Evolutionary conservation across 2,329 filamentous ascomycete genomes (phyloP), one percentile per base, ranked within the genome.

Genomic region (Cladophialophora chaetospira): DNA sequence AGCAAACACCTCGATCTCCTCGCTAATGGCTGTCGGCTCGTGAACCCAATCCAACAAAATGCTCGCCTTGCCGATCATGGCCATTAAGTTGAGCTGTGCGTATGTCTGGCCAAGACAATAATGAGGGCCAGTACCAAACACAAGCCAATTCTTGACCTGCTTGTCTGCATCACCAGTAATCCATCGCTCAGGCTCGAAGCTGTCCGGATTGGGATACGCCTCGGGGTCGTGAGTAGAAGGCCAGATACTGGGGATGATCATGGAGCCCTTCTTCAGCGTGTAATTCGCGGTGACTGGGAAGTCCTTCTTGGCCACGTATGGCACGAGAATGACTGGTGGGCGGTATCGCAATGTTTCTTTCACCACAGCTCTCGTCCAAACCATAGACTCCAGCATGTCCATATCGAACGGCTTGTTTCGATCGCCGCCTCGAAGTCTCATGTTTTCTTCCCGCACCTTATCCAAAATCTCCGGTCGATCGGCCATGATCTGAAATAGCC

Each of bases 1-100:
- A 36, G 94, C 94, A 77, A 97, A 99, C 65, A 97, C 93, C 79
- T 96, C 93, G 75, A 99, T 97, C 74, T 96, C 87, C 77, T 99
- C 94, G 0, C 90, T 96, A 57, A 80, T 70, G 0, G 88, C 85
- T 9, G 94, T 97, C 15, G 91, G 76, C 71, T 91, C 85, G 74
- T 99, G 94, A 72, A 86, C 83, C 93, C 93, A 97, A 74, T 97
- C 86, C 65, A 97, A 80, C 70, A 86, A 80, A 72, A 96, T 81
- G 63, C 89, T 88, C 6, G 91, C 92, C 82, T 94, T 96, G 70
- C 91, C 92, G 68, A 96, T 82, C 82, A 96, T 88, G 44, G 90
- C 84, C 70, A 89, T 93, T 67, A 99, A 78, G 75, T 96, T 96
- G 60, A 91, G 80, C 72, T 90, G 87, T 6, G 91, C 94, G 69